Evolutionary conservation across 257 asterid genomes (phyloP).

Genomic region (Rehmannia glutinosa): DNA sequence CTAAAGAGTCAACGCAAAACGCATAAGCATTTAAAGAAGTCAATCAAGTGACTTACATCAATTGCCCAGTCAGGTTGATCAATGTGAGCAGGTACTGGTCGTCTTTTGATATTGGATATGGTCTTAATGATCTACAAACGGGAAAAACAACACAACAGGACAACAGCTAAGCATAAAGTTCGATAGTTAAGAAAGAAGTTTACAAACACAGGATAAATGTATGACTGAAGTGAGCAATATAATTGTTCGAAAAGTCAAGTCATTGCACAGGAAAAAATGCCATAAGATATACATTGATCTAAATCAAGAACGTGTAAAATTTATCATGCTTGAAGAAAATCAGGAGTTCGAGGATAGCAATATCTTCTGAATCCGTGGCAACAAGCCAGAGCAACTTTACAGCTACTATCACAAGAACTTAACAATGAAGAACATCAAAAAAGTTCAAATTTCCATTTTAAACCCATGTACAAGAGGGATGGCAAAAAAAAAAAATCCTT

Average conservation of each 20-base stretch:
- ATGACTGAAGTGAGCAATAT: not conserved
- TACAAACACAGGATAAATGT: not conserved
- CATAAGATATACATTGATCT: not conserved
- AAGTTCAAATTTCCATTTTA: no score
- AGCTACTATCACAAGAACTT: no score
- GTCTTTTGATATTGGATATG: conserved; percentile 78
- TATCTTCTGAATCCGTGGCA: no score
- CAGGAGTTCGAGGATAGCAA: not conserved
- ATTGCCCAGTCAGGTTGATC: conserved; percentile 95
- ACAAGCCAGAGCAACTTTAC: no score
- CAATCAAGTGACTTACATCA: conserved; percentile 59
- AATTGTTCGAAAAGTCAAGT: not conserved
- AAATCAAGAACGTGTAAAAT: no score
- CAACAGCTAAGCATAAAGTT: not conserved
- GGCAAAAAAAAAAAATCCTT: no score
- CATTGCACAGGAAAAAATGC: not conserved
- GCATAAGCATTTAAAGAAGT: conserved; percentile 11
- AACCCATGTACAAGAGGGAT: no score
- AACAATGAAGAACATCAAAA: no score
- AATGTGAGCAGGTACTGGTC: conserved; percentile 66
- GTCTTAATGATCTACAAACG: conserved; percentile 56
- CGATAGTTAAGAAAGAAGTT: not conserved
- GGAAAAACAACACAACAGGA: not conserved
- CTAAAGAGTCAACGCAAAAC: no score
- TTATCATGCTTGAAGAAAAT: no score